Evolutionary conservation across 2,329 filamentous ascomycete genomes (phyloP).

Genomic region (Lojkania enalia): DNA sequence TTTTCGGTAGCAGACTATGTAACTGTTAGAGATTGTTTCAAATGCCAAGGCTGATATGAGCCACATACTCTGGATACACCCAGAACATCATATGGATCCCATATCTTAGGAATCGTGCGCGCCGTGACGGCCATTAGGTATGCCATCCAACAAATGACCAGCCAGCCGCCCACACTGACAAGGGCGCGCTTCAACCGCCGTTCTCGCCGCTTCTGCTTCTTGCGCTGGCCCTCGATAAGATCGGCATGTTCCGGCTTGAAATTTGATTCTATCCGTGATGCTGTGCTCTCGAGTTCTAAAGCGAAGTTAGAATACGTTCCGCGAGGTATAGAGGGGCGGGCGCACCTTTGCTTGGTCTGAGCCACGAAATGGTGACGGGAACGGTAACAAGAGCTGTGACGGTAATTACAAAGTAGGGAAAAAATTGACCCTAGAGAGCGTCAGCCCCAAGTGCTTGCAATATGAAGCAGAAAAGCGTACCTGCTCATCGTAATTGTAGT

Average conservation of each 20-base stretch:
- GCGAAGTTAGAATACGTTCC: slow-evolving; percentile 16
- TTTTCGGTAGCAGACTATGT: slow-evolving; percentile 77
- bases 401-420: slow-evolving; percentile 97
- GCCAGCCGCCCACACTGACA: slow-evolving; percentile 76
- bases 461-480: slow-evolving; percentile 45
- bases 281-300: slow-evolving; percentile 74
- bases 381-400: slow-evolving; percentile 84
- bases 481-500: slow-evolving; percentile 98
- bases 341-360: slow-evolving; percentile 73
- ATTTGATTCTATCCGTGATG: slow-evolving; percentile 77
- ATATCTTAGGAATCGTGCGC: slow-evolving; percentile 72
- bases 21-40: slow-evolving; percentile 22
- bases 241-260: slow-evolving; percentile 83
- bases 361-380: slow-evolving; percentile 84
- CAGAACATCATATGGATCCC: slow-evolving; percentile 96
- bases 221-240: slow-evolving; percentile 79
- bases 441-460: background rate
- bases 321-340: slow-evolving; percentile 13
- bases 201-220: slow-evolving; percentile 87
- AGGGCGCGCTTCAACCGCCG: slow-evolving; percentile 82
- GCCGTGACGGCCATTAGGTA: slow-evolving; percentile 86
- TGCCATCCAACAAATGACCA: slow-evolving; percentile 83
- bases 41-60: slow-evolving; percentile 1
- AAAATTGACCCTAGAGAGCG: slow-evolving; percentile 80
- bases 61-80: slow-evolving; percentile 74